These are phyloP conservation scores for Populus hybrid DNA, from an alignment of 441 rosid genomes.

Conservation along the genomic window DNA sequence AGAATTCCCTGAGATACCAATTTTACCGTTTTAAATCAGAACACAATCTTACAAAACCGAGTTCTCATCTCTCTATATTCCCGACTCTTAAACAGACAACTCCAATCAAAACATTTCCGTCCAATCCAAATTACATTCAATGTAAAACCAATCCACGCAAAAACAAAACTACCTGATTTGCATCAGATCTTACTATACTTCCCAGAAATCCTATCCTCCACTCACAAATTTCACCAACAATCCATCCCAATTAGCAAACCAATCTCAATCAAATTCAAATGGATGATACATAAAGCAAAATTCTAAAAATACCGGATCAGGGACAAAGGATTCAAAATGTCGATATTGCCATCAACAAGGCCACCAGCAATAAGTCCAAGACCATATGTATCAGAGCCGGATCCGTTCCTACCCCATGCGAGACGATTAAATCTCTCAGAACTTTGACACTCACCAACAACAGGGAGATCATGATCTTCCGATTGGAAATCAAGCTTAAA, in stretches of 20 bases:
- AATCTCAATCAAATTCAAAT: slow-evolving; percentile 7
- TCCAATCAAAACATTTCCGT: neutral
- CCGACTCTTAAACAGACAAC: neutral
- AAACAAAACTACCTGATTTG: neutral
- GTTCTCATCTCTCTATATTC: neutral
- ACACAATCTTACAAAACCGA: neutral
- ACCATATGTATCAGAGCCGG: slow-evolving; percentile 67
- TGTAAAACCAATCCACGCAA: neutral
- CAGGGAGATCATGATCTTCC: slow-evolving; percentile 73
- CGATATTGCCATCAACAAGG: slow-evolving; percentile 90
- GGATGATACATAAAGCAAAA: neutral
- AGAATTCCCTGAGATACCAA: neutral
- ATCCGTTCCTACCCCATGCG: slow-evolving; percentile 89
- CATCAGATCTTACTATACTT: slow-evolving; percentile 6
- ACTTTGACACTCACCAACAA: slow-evolving; percentile 74
- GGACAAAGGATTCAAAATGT: slow-evolving; percentile 77
- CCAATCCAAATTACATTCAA: neutral
- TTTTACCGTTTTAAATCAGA: neutral
- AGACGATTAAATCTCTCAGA: slow-evolving; percentile 94
- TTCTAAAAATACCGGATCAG: slow-evolving; percentile 60
- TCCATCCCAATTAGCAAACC: neutral
- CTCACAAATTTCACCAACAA: neutral
- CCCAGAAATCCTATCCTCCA: neutral
- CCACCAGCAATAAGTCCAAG: slow-evolving; percentile 97
- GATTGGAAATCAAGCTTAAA: slow-evolving; percentile 93